Conservation (phyloP, 2,329 filamentous ascomycete species). For the Ceratocystis diversiconidia region DNA sequence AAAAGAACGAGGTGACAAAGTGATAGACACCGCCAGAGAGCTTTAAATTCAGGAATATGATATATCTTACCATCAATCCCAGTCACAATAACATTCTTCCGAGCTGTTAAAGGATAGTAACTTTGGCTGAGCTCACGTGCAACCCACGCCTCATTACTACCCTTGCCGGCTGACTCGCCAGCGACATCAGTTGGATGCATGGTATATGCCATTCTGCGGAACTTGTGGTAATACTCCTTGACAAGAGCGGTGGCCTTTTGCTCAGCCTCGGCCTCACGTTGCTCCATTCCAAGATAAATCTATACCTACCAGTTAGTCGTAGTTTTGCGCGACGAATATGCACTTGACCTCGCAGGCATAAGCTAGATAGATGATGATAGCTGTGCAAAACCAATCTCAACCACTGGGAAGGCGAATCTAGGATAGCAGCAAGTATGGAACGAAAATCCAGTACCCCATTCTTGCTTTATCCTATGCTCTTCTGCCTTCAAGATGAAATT, state of each 20-base stretch:
- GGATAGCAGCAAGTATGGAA: neutral
- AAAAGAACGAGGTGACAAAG: neutral
- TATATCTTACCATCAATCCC: conserved; percentile 52
- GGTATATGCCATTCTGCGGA: conserved; percentile 52
- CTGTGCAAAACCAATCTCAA: neutral
- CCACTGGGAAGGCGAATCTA: neutral
- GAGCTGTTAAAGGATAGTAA: conserved; percentile 34
- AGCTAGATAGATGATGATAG: neutral
- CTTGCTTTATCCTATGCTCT: too few species aligned
- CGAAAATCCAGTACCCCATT: too few species aligned
- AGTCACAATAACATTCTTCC: conserved; percentile 52
- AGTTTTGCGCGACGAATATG: neutral
- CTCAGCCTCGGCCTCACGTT: conserved; percentile 47
- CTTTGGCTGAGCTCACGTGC: conserved; percentile 50
- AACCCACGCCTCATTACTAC: conserved; percentile 60
- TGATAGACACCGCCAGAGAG: neutral
- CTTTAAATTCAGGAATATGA: neutral
- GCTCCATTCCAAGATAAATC: conserved; percentile 61
- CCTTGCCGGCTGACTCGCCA: conserved; percentile 58
- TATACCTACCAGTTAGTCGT: conserved; percentile 23
- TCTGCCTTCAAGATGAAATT: neutral
- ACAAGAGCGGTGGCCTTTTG: conserved; percentile 48
- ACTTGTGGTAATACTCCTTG: conserved; percentile 48
- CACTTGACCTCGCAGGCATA: neutral
- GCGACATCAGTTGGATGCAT: conserved; percentile 51